Evolutionary conservation across 805 yeast genomes (phyloP).

Genomic region (Sugiyamaella chiloensis): DNA sequence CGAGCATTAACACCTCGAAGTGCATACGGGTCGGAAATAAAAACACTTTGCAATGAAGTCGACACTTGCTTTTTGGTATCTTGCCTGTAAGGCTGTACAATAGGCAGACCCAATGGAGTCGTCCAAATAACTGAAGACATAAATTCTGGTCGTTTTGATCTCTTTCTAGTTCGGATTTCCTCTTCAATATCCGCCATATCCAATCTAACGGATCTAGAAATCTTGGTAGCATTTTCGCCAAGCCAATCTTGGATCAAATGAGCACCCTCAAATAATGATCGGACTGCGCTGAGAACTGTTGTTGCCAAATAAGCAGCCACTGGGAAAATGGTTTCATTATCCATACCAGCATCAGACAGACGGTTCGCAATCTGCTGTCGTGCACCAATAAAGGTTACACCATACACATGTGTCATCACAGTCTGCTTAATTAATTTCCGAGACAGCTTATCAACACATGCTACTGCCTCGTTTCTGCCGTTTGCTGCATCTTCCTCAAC

Average conservation of each 20-base stretch:
- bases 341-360: slow-evolving; percentile 55
- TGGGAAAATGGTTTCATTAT: slow-evolving; percentile 44
- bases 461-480: slow-evolving; percentile 32
- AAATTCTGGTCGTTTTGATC: slow-evolving; percentile 54
- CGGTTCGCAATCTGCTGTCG: slow-evolving; percentile 82
- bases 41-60: slow-evolving; percentile 88
- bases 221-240: slow-evolving; percentile 76
- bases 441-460: slow-evolving; percentile 58
- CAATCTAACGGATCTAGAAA: slow-evolving; percentile 71
- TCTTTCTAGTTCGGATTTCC: slow-evolving; percentile 25
- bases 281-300: slow-evolving; percentile 76
- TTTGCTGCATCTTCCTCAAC: slow-evolving; percentile 47
- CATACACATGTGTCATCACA: slow-evolving; percentile 97
- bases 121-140: slow-evolving; percentile 97
- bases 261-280: slow-evolving; percentile 86
- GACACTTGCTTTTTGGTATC: slow-evolving; percentile 58
- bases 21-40: slow-evolving; percentile 82
- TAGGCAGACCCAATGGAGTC: slow-evolving; percentile 90
- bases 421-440: slow-evolving; percentile 95
- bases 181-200: slow-evolving; percentile 44
- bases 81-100: slow-evolving; percentile 93
- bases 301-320: slow-evolving; percentile 64
- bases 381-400: slow-evolving; percentile 94
- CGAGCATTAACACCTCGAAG: slow-evolving; percentile 79
- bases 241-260: slow-evolving; percentile 96